Base-by-base conservation (phyloP, 1,284 basidiomycete species). In the Fomitopsis betulina region DNA sequence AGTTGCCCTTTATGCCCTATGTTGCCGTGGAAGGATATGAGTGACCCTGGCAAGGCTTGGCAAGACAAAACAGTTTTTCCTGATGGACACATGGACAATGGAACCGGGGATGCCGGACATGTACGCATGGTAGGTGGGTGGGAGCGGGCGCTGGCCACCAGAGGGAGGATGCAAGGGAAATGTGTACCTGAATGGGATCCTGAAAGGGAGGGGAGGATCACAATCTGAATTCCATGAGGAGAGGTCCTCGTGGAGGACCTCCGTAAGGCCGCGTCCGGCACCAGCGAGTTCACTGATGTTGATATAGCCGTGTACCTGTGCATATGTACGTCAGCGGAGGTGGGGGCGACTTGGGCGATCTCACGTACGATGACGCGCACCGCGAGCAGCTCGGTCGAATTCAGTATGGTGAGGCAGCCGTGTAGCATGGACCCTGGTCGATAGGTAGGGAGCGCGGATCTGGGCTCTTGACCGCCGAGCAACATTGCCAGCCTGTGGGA, bases 61-160 rank as follows among this genome's bases (percentile, higher is more conserved):
- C n/a, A n/a, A n/a, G n/a, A n/a, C n/a, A n/a, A n/a, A n/a, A n/a
- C n/a, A n/a, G n/a, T n/a, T n/a, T n/a, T n/a, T n/a, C n/a, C n/a
- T n/a, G n/a, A n/a, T n/a, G n/a, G 79, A 76, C 55, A 87, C 80
- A 37, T 73, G 75, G 21, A 86, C 85, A 10, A 73, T 72, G 65
- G 89, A 89, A 3, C 87, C 87, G 9, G 88, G 87, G 2, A 90
- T 71, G 2, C 86, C 85, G 33, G 79, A 78, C 17, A 89, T 75
- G 63, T 83, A 83, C 21, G 82, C 80, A 57, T 80, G 73, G 64
- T 82, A 87, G 19, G 80, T 85, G 1, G 87, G 86, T 30, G 88
- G 87, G 35, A 89, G 73, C 56, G 79, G 74, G 38, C 57, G 62
- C 7, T 59, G 58, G 17, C 56, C 61, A n/a, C 63, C 65, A 6